phyloP scores from a whole-genome alignment of 1,284 basidiomycete genomes.

The Singerocomus inundabilis region DNA sequence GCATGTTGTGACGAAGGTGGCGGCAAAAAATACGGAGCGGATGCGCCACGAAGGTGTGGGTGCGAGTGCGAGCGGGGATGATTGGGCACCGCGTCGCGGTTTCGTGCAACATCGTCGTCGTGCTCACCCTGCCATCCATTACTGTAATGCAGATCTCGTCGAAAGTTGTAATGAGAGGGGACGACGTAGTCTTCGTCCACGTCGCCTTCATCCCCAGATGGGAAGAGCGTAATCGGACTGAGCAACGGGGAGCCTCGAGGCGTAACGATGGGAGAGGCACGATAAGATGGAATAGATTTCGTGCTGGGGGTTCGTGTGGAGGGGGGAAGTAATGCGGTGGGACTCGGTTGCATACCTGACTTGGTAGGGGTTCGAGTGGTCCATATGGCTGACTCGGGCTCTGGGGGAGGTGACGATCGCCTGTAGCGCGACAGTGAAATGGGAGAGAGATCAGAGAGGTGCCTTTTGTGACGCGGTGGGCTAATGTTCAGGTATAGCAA shows the following conservation, averaged over 20 bases:
- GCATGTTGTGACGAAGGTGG: constrained; percentile 22
- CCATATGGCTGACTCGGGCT: constrained; percentile 37
- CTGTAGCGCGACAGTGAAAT: constrained; percentile 12
- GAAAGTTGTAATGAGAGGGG: constrained; percentile 36
- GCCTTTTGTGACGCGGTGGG: constrained; percentile 16
- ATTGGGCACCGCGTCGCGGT: background rate
- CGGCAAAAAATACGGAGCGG: constrained; percentile 26
- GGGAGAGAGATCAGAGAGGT: constrained; percentile 22
- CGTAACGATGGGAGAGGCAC: constrained; percentile 26
- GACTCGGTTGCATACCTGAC: constrained; percentile 21
- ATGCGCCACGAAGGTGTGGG: background rate
- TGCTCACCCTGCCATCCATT: constrained; percentile 22
- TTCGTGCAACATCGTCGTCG: constrained; percentile 10
- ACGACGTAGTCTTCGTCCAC: constrained; percentile 20
- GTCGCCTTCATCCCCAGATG: constrained; percentile 31
- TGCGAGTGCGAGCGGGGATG: background rate
- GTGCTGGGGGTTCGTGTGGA: constrained; percentile 22
- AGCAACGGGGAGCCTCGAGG: constrained; percentile 31
- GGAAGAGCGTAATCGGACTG: constrained; percentile 34
- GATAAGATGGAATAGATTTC: constrained; percentile 23
- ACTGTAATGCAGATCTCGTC: constrained; percentile 46
- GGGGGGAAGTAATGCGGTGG: constrained; percentile 21
- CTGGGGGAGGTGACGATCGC: constrained; percentile 12
- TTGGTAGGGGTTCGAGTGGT: constrained; percentile 25
- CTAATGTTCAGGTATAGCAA: constrained; percentile 31